A percentile compares a stretch with the other conserved stretches of the same genome.
Evolutionary conservation across 352 stramenopile species (phyloP).

Genomic region (Hyaloperonospora brassicae): DNA sequence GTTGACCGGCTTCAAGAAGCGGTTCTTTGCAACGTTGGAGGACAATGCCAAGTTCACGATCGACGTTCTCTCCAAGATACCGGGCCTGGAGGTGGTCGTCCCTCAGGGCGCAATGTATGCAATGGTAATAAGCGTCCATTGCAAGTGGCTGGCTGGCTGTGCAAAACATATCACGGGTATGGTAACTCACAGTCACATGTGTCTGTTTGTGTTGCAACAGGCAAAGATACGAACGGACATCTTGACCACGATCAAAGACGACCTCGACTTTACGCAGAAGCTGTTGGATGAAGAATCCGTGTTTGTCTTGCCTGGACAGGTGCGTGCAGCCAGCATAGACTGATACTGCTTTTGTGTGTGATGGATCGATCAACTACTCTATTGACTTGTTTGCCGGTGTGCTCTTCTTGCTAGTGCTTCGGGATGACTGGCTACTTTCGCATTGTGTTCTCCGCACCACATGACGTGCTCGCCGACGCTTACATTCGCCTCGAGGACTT

Average conservation of each 20-base stretch:
- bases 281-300: slow-evolving; percentile 93
- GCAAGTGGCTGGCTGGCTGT: not conserved
- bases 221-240: slow-evolving; percentile 54
- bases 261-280: slow-evolving; percentile 90
- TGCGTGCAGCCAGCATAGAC: slow-evolving; percentile 6
- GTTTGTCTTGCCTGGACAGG: slow-evolving; percentile 89
- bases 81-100: slow-evolving; percentile 78
- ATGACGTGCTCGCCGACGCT: slow-evolving; percentile 56
- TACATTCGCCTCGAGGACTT: slow-evolving; percentile 56
- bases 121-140: slow-evolving; percentile 49
- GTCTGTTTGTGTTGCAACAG: slow-evolving; percentile 6
- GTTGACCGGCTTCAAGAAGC: slow-evolving; percentile 72
- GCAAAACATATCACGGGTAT: not conserved
- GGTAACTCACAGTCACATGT: not conserved
- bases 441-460: slow-evolving; percentile 60
- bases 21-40: slow-evolving; percentile 79
- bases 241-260: slow-evolving; percentile 82
- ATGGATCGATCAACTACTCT: slow-evolving; percentile 5
- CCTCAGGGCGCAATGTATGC: slow-evolving; percentile 94
- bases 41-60: slow-evolving; percentile 84
- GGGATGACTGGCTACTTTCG: slow-evolving; percentile 67
- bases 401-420: slow-evolving; percentile 29
- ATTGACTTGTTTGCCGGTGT: not conserved
- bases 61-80: slow-evolving; percentile 59
- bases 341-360: not conserved